A percentile compares a stretch with the other conserved stretches of the same genome.
Evolutionary conservation across 1,284 basidiomycete species (phyloP).

Genomic region (Puccinia triticina): DNA sequence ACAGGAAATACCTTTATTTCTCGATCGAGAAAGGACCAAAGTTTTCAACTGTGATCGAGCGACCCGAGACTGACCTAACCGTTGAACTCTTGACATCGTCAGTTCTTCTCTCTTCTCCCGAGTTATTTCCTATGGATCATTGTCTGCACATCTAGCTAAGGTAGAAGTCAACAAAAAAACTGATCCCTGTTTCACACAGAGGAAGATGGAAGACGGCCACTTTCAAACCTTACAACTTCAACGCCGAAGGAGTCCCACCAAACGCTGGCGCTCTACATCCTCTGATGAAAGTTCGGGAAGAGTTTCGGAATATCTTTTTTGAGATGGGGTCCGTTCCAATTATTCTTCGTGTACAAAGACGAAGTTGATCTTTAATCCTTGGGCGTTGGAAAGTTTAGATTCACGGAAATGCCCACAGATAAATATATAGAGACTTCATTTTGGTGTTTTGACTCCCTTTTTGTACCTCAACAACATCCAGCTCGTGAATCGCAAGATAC

Average conservation of each 20-base stretch:
- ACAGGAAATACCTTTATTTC: constrained; percentile 93
- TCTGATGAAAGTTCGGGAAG: constrained; percentile 94
- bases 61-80: constrained; percentile 96
- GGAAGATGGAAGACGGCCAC: constrained; percentile 86
- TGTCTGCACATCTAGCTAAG: not conserved
- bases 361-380: not conserved
- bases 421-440: constrained; percentile 97
- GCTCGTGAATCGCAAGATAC: constrained; percentile 98
- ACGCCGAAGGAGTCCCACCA: constrained; percentile 87
- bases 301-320: constrained; percentile 96
- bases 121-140: not conserved
- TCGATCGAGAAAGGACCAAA: constrained; percentile 79
- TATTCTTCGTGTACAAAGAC: not conserved
- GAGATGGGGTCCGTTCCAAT: constrained; percentile 85
- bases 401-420: constrained; percentile 99
- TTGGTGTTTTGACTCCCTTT: constrained; percentile 99
- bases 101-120: constrained; percentile 55
- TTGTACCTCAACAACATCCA: constrained; percentile 98
- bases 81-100: constrained; percentile 91
- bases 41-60: constrained; percentile 90
- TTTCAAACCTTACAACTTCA: constrained; percentile 99
- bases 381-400: constrained; percentile 65
- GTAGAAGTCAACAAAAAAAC: not conserved
- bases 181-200: constrained; percentile 62
- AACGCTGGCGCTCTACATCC: constrained; percentile 91